Evolutionary conservation across 106 monocot genomes (phyloP), one percentile per base, ranked within the genome.

Genomic region (Dioscorea dumetorum): DNA sequence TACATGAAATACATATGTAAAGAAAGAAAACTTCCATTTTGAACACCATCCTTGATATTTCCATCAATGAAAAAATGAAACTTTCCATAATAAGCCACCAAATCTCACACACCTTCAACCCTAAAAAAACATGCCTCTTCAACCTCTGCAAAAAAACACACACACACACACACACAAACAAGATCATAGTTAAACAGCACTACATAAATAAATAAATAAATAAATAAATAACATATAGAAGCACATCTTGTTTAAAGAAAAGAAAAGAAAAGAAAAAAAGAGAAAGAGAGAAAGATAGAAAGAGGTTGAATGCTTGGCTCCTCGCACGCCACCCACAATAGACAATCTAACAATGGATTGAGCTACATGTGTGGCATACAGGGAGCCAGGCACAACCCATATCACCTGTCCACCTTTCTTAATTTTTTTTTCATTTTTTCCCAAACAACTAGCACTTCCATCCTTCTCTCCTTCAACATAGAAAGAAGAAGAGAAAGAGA

Each of bases 311-410:
- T 82, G 90, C 90, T 83, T 90, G 90, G 80, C 82, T 90, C 90
- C 90, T 78, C 79, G 80, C 78, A 90, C 82, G 85, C 90, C 90
- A 90, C 85, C 77, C 85, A 80, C 34, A 73, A 65, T 58, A 85
- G 77, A 66, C 73, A 84, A 84, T 69, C 53, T 18, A 18, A 24
- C n/a, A 24, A 77, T 33, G 21, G 75, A 73, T 76, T 78, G 78
- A 68, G 60, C 72, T 70, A 72, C 52, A 71, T 70, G 76, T 82
- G 88, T 88, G 84, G 88, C 88, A 84, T 84, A 82, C 88, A 81
- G 84, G 88, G 88, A 88, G 79, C 88, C 88, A 84, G 88, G 88
- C 88, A 84, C 70, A 78, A 54, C 67, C 76, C 76, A 70, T 70
- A 50, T 70, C 83, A 69, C 72, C 71, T 63, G 4, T 22, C 33